A percentile compares a stretch with the other conserved stretches of the same genome.
Conservation (phyloP, 1,139 yeast species). For the Pichia sp. region DNA sequence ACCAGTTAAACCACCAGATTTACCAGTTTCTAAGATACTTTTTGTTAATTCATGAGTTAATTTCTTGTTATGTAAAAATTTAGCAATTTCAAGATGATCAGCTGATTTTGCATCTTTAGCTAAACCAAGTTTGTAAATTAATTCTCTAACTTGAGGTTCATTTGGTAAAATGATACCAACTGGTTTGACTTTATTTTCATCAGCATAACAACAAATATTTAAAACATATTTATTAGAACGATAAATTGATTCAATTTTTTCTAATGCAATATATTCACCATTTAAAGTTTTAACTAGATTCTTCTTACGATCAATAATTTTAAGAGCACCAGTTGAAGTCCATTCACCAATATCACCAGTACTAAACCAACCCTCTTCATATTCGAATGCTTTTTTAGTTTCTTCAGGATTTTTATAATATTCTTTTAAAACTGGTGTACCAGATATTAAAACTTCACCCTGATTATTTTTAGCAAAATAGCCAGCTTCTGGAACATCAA, state of each 20-base stretch:
- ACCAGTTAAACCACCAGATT: constrained; percentile 71
- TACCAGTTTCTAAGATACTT: constrained; percentile 67
- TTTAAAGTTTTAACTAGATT: constrained; percentile 91
- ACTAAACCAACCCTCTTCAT: constrained; percentile 85
- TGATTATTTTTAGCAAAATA: constrained; percentile 86
- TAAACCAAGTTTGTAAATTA: constrained; percentile 49
- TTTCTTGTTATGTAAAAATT: constrained; percentile 51
- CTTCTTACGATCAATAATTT: constrained; percentile 90
- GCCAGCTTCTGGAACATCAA: constrained; percentile 89
- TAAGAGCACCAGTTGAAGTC: constrained; percentile 72
- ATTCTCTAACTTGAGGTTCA: constrained; percentile 54
- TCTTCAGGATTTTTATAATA: constrained; percentile 82
- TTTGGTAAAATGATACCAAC: constrained; percentile 85
- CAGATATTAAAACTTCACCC: constrained; percentile 85
- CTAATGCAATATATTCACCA: constrained; percentile 97
- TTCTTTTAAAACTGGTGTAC: constrained; percentile 64
- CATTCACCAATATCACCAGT: constrained; percentile 98
- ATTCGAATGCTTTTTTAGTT: constrained; percentile 67
- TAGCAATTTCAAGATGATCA: constrained; percentile 43
- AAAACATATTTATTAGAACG: constrained; percentile 72
- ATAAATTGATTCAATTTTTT: constrained; percentile 80
- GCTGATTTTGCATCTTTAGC: constrained; percentile 34
- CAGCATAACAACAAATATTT: constrained; percentile 92
- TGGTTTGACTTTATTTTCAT: constrained; percentile 79
- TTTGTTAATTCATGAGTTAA: constrained; percentile 51